Conservation (phyloP, 345 rosid species). For the Ricinus communis region DNA sequence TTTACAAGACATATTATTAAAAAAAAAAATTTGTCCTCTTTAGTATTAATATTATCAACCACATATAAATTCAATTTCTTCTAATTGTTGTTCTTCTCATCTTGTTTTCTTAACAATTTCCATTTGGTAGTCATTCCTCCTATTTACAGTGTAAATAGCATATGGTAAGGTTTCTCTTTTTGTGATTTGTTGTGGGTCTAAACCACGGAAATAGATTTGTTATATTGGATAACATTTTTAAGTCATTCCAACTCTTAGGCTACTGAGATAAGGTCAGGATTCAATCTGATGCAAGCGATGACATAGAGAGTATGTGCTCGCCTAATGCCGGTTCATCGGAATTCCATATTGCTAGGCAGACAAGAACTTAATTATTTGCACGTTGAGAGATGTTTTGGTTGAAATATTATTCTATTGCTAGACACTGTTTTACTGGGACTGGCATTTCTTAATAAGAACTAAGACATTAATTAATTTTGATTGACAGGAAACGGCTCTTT, state of each 20-base stretch:
- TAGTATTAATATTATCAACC: neutral
- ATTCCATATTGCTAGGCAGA: neutral
- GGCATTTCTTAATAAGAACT: neutral
- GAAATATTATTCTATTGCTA: neutral
- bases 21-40: neutral
- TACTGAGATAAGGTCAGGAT: neutral
- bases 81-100: neutral
- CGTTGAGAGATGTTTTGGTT: neutral
- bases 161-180: neutral
- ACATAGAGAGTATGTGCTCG: neutral
- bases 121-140: neutral
- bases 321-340: neutral
- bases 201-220: neutral
- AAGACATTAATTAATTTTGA: neutral
- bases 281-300: neutral
- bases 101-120: neutral
- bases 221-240: neutral
- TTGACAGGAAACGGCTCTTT: constrained; percentile 82
- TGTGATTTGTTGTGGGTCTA: neutral
- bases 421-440: constrained; percentile 2
- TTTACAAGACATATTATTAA: neutral
- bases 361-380: neutral
- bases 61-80: neutral
- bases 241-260: neutral
- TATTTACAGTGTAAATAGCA: neutral